Conservation (phyloP, 1,284 basidiomycete species). For the Rhodotorula sp. region DNA sequence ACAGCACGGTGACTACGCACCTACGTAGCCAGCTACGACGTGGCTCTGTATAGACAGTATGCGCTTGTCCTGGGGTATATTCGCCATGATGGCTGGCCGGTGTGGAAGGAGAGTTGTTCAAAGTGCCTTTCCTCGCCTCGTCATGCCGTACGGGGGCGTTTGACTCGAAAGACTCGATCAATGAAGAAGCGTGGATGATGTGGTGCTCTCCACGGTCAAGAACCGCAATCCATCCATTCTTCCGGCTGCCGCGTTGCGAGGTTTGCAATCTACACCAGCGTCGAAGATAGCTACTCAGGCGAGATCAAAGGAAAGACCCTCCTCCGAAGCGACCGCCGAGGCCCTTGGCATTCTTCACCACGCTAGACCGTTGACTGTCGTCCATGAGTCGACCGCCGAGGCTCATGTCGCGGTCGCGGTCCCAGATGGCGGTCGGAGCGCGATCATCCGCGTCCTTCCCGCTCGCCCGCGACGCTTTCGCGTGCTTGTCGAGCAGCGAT, state of each 20-base stretch:
- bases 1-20: conserved; percentile 53
- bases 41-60: conserved; percentile 78
- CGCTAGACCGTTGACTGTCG: conserved; percentile 69
- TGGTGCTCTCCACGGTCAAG: too few relatives aligned
- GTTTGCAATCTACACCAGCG: background rate
- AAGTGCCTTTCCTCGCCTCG: too few relatives aligned
- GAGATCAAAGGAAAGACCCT: conserved; percentile 35
- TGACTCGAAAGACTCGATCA: too few relatives aligned
- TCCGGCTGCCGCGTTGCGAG: background rate
- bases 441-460: conserved; percentile 54
- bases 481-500: conserved; percentile 68
- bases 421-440: conserved; percentile 72
- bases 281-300: background rate
- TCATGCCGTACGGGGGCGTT: too few relatives aligned
- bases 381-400: conserved; percentile 80
- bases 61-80: conserved; percentile 41
- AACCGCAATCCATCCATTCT: too few relatives aligned
- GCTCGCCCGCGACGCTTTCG: conserved; percentile 49
- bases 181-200: too few relatives aligned
- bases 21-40: conserved; percentile 94
- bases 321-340: conserved; percentile 41
- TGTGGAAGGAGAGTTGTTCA: too few relatives aligned
- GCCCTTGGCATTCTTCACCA: conserved; percentile 72
- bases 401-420: conserved; percentile 81
- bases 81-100: background rate